phyloP scores from a whole-genome alignment of 441 rosid genomes.

The Adansonia grandidieri region DNA sequence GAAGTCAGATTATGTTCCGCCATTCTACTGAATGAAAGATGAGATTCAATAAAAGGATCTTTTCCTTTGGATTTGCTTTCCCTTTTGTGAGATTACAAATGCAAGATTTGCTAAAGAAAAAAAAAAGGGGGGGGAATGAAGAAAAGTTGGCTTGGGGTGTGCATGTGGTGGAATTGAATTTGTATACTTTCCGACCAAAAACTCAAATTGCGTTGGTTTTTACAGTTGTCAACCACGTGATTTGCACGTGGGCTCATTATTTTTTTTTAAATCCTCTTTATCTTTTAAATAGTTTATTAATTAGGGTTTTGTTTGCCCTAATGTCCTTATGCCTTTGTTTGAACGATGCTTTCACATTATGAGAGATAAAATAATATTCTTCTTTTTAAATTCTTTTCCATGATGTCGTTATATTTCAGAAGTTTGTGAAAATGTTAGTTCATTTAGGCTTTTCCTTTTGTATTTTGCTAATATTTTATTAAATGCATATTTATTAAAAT shows the following conservation, averaged over 20 bases:
- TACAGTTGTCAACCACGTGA: background rate
- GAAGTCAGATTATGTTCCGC: constrained; percentile 57
- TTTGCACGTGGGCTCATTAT: background rate
- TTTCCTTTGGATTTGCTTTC: too few species aligned
- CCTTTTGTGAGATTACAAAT: too few species aligned
- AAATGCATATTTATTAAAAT: too few species aligned
- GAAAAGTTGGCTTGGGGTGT: background rate
- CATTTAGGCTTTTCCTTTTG: too few species aligned
- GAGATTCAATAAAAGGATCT: background rate
- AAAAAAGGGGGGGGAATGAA: background rate
- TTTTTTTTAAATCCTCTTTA: too few species aligned
- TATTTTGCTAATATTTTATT: too few species aligned
- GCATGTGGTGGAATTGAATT: background rate
- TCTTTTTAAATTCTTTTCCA: too few species aligned
- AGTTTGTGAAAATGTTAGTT: too few species aligned
- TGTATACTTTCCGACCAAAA: background rate
- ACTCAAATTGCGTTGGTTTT: background rate
- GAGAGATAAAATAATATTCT: background rate
- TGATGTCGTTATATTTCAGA: too few species aligned
- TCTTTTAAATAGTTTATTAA: background rate
- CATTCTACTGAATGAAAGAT: constrained; percentile 42
- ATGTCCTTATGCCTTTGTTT: background rate
- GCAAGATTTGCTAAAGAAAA: background rate
- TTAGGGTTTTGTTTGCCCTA: background rate
- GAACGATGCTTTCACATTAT: background rate